Evolutionary conservation across 2,329 filamentous ascomycete genomes (phyloP), one percentile per base, ranked within the genome.

Genomic region (Chaetomiaceae sp.): DNA sequence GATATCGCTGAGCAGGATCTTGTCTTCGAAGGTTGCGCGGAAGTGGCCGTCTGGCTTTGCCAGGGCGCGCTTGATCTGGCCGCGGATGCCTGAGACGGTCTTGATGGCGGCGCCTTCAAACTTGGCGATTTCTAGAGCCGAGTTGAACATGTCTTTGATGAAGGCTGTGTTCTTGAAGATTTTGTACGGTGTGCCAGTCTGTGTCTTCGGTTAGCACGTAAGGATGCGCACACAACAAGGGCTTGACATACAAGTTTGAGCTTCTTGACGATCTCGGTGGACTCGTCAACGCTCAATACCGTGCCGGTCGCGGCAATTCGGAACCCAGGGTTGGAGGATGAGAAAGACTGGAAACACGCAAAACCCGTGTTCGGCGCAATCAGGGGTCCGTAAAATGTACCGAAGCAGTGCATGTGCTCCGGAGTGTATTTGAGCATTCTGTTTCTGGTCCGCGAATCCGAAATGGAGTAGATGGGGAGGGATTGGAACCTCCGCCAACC

Each of bases 101-200:
- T 91, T 90, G 73, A 99, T 92, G 51, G 89, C 85, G 9, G 94
- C 94, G 53, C 94, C 94, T 74, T 99, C 94, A 66, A 99, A 99
- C 68, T 97, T 99, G 65, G 94, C 92, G 60, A 99, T 94, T 69
- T 99, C 94, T 37, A 99, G 84, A 0, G 90, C 80, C 0, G 87
- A 86, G 67, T 83, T 90, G 78, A 99, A 99, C 94, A 99, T 99
- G 73, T 95, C 90, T 71, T 94, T 95, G 74, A 99, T 90, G 69
- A 99, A 99, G 34, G 94, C 91, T 0, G 94, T 99, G 75, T 99
- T 99, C 73, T 96, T 96, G 82, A 95, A 97, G 71, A 97, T 95
- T 75, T 97, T 97, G 80, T 94, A 95, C 1, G 94, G 91, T 43
- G 83, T 79, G 55, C 94, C 94, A 0, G 90, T 96, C 60, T 62